Percentiles rank a stretch among this genome's conserved stretches.
These are phyloP conservation scores for Didymella sp. DNA, from an alignment of 2,329 filamentous ascomycete species.

Conservation along the genomic window DNA sequence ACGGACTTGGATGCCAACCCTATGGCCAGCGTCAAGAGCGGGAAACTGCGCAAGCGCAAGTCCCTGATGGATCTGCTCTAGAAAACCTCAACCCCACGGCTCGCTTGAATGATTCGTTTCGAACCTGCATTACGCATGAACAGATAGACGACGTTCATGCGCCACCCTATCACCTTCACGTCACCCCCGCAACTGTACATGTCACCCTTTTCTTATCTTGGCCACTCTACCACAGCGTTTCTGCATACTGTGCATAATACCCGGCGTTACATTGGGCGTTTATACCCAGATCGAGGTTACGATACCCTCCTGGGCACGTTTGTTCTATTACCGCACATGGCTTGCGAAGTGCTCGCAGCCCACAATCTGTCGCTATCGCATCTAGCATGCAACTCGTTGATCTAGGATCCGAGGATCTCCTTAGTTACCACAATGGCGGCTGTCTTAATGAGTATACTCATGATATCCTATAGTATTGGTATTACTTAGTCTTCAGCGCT, in stretches of 20 bases:
- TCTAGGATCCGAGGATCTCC: slow-evolving; percentile 8
- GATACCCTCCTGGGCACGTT: slow-evolving; percentile 21
- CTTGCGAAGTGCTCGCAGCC: slow-evolving; percentile 33
- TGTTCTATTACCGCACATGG: slow-evolving; percentile 8
- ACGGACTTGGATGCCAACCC: slow-evolving; percentile 29
- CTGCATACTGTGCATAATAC: slow-evolving; percentile 24
- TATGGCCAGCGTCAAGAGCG: slow-evolving; percentile 33
- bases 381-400: slow-evolving; percentile 25
- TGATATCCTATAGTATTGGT: slow-evolving; percentile 21
- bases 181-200: slow-evolving; percentile 18
- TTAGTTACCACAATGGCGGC: slow-evolving; percentile 6
- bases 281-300: slow-evolving; percentile 15
- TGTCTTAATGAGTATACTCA: slow-evolving; percentile 14
- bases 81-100: slow-evolving; percentile 12
- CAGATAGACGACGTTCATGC: slow-evolving; percentile 25
- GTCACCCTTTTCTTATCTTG: slow-evolving; percentile 15
- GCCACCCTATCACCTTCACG: slow-evolving; percentile 13
- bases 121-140: slow-evolving; percentile 24
- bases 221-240: slow-evolving; percentile 15
- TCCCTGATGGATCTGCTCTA: slow-evolving; percentile 48
- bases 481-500: slow-evolving; percentile 16
- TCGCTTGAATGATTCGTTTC: slow-evolving; percentile 31
- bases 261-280: slow-evolving; percentile 20
- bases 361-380: slow-evolving; percentile 29
- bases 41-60: slow-evolving; percentile 46